Base-by-base conservation (phyloP, 495 filamentous ascomycete genomes). In the Xylaria acuta region DNA sequence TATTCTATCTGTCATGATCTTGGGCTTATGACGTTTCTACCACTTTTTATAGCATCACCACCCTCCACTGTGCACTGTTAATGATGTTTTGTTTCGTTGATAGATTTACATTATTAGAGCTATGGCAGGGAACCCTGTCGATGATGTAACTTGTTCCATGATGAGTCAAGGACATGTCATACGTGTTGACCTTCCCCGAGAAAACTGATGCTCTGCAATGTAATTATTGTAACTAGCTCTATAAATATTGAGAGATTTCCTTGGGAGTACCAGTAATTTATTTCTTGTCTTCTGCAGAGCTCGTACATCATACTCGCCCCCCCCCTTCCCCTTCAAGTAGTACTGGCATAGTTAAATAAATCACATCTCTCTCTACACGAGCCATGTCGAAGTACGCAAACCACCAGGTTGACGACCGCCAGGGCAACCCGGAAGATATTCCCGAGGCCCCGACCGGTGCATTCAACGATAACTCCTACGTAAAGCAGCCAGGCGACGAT, bases 401-500 rank as follows among this genome's bases (percentile, higher is more conserved):
- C 20, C 2, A 25, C 30, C 32, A 63, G 20, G n/a, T 38, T 16
- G 38, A 63, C 7, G 32, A 60, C 56, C 30, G 32, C 14, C 32
- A 20, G 2, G 56, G 32, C 32, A 20, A 34, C 3, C 40, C 60
- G 14, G 60, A 45, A 18, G 22, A 64, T 45, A 27, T 64, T 40
- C 40, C 34, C 6, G 63, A 65, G 41, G 63, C 63, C 9, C 63
- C 43, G 3, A 65, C 63, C 0, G 43, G 63, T 20, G 22, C 25
- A 30, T 5, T 65, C 18, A 47, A 49, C 40, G 43, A 65, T n/a
- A n/a, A 65, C 41, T 65, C 63, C 7, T 65, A 65, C 22, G 43
- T 49, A 3, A 47, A 18, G 9, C 16, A 11, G 7, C 40, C 18
- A 1, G 41, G 63, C 14, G 41, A 65, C 41, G 30, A 16, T 34